Base-by-base conservation (phyloP, 2,329 filamentous ascomycete species). In the Blumeria hordei region DNA sequence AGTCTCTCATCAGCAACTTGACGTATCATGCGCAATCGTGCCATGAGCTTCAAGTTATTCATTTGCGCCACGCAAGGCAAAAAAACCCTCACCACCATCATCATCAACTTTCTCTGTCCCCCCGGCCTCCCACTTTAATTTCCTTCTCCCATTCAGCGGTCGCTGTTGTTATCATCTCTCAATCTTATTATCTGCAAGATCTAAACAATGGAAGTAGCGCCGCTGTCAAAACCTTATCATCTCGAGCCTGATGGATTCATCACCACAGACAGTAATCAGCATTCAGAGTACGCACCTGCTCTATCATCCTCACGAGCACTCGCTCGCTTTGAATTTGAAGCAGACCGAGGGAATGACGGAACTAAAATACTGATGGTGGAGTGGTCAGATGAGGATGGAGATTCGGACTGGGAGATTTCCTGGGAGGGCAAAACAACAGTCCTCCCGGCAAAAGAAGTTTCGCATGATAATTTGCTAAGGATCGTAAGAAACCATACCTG, bases 341-440 rank as follows among this genome's bases (percentile, higher is more conserved):
- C 77, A 0, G 82, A 80, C 37, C 77, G 76, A 65, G 83, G 79
- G 53, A 85, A 86, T 62, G 83, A 88, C 60, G 87, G 87, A 43
- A 93, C 86, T 59, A 94, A 94, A 71, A 81, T 94, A 59, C 71
- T 94, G 62, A 92, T 94, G 86, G 81, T 94, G 41, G 87, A 94
- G 67, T 94, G 88, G 88, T 80, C 85, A 65, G 77, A 81, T 66
- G 59, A 60, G 32, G 60, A 60, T 54, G 67, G 68, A 10, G 59
- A 72, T 14, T 64, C 63, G 0, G 75, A 73, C 2, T 94, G 87
- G 87, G 76, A 83, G 57, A 80, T 94, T 18, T 82, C 78, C 1
- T 94, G 88, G 87, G 78, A 88, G 44, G 83, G 85, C 47, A 93
- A 92, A 67, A 77, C 74, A 33, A 80, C 80, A 0, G 76, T 85